Evolutionary conservation across 768 basidiomycete species (phyloP).

Genomic region (Macrolepiota albuminosa): DNA sequence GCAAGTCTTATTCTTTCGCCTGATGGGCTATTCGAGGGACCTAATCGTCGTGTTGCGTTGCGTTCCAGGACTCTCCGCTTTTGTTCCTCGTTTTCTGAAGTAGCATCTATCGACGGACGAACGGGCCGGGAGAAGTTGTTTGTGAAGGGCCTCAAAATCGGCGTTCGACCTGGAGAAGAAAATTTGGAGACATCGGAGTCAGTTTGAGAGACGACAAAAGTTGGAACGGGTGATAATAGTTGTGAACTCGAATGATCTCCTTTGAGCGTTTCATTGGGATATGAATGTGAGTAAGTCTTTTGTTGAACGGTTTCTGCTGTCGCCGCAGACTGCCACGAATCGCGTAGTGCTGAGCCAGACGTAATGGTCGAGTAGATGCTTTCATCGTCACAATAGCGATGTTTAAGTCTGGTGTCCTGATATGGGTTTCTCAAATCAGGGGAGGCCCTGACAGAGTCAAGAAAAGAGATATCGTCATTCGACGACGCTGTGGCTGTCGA

Average conservation of each 20-base stretch:
- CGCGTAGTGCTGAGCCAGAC: conserved; percentile 26
- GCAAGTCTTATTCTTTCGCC: neutral
- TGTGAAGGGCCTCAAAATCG: conserved; percentile 38
- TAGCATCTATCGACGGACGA: conserved; percentile 34
- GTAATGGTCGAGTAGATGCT: conserved; percentile 36
- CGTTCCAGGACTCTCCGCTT: conserved; percentile 54
- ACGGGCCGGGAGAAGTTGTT: conserved; percentile 66
- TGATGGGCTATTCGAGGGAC: conserved; percentile 21
- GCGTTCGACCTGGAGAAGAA: conserved; percentile 29
- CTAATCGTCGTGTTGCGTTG: conserved; percentile 38
- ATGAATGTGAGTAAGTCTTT: neutral
- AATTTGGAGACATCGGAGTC: conserved; percentile 15
- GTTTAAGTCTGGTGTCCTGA: conserved; percentile 25
- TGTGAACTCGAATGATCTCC: neutral
- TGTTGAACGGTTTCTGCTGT: conserved; percentile 11
- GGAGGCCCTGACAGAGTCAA: conserved; percentile 22
- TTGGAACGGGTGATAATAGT: conserved; percentile 31
- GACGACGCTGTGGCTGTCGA: conserved; percentile 37
- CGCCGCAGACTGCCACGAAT: conserved; percentile 35
- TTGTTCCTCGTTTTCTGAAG: conserved; percentile 35
- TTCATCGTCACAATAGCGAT: conserved; percentile 33
- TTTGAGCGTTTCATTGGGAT: neutral
- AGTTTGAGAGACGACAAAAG: conserved; percentile 47
- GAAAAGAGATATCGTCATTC: conserved; percentile 31
- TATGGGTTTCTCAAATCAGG: conserved; percentile 26